Conservation (phyloP, 1,139 yeast species). For the Scheffersomyces stambukii region DNA sequence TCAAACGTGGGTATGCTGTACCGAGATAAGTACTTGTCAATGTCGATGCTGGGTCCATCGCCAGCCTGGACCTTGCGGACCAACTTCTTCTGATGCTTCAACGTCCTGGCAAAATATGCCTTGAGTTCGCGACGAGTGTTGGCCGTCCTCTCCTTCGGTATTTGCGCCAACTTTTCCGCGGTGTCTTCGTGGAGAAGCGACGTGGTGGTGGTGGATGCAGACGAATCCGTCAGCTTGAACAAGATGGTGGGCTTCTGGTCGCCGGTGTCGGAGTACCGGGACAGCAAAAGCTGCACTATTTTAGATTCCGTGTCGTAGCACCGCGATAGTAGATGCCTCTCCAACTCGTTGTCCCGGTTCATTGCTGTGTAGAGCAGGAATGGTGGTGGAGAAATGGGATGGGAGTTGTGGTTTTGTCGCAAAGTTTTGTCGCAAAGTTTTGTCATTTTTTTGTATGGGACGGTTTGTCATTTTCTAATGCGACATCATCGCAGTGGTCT, state of each 20-base stretch:
- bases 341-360: slow-evolving; percentile 41
- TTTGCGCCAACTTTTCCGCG: slow-evolving; percentile 8
- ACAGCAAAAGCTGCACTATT: slow-evolving; percentile 48
- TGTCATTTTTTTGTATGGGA: not conserved
- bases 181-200: slow-evolving; percentile 8
- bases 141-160: slow-evolving; percentile 20
- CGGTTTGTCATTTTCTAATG: slow-evolving; percentile 1
- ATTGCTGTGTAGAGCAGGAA: no score
- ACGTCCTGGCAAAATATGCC: slow-evolving; percentile 33
- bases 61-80: slow-evolving; percentile 29
- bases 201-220: slow-evolving; percentile 18
- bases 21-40: slow-evolving; percentile 27
- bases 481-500: no score
- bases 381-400: slow-evolving; percentile 4
- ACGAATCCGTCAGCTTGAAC: slow-evolving; percentile 18
- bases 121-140: slow-evolving; percentile 46
- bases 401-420: not conserved
- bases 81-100: slow-evolving; percentile 35
- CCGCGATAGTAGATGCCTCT: slow-evolving; percentile 48
- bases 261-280: slow-evolving; percentile 55
- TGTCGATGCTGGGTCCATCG: slow-evolving; percentile 19
- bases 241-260: slow-evolving; percentile 57
- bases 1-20: slow-evolving; percentile 47
- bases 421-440: not conserved
- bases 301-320: slow-evolving; percentile 38